Base-by-base conservation (phyloP, 2,329 filamentous ascomycete species). In the Verticillium alfalfae region DNA sequence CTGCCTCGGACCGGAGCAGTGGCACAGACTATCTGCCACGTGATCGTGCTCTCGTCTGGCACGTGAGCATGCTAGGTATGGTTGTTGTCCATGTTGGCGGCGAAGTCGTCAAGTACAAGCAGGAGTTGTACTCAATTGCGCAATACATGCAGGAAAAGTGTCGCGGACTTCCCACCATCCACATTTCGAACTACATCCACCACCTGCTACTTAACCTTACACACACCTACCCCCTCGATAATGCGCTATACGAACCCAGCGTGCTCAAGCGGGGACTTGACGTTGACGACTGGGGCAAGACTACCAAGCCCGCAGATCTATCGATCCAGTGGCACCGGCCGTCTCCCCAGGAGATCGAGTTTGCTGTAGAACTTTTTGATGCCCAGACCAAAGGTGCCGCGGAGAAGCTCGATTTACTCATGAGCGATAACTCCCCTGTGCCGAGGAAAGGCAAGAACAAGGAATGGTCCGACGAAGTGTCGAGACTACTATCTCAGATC, bases 381-480 rank as follows among this genome's bases (percentile, higher is more conserved):
- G 89, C 88, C 1, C 93, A 98, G 74, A 89, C 90, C 6, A 86
- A 86, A 61, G 88, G 86, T 49, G 93, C 94, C 2, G 84, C 94
- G 63, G 80, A 88, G 62, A 87, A 92, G 64, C 78, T 99, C 13
- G 85, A 86, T 65, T 85, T 88, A 8, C 82, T 99, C n/a, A 96
- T 92, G 70, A 88, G 91, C 64, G 88, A 92, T 56, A 85, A 89
- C 39, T 89, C 93, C 1, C 89, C 88, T 2, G 89, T 98, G 60
- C 96, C 93, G 74, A 86, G 94, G 61, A 94, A 93, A 67, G 95
- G 95, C 41, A 97, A 94, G 73, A 96, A 96, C 68, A 99, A 98
- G 75, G 94, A 97, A 69, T 99, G 95, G 95, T 97, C 94, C 0
- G 95, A 99, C 72, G 96, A 99, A 73, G 89, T 98, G 34, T 94